Evolutionary conservation across 768 basidiomycete species (phyloP).

Genomic region (Pleurotus tuber-regium): DNA sequence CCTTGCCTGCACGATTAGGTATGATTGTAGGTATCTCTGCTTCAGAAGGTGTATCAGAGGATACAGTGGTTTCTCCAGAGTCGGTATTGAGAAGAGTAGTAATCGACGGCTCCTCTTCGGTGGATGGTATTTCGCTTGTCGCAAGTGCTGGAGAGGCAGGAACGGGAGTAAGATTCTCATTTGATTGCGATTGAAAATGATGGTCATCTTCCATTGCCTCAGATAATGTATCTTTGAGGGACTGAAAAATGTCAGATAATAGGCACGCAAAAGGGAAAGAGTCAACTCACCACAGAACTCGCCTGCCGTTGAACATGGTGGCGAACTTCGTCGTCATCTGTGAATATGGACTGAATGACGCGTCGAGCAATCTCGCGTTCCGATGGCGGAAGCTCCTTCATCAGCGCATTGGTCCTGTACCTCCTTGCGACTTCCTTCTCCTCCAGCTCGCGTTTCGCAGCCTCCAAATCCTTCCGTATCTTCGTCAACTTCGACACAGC

Average conservation of each 20-base stretch:
- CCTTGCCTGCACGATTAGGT: slow-evolving; percentile 18
- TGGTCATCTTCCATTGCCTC: slow-evolving; percentile 54
- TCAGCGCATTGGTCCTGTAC: slow-evolving; percentile 49
- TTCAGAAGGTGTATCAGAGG: not conserved
- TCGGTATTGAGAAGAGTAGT: not conserved
- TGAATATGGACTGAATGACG: slow-evolving; percentile 66
- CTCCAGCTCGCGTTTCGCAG: slow-evolving; percentile 44
- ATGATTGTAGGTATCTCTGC: not conserved
- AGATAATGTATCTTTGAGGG: slow-evolving; percentile 49
- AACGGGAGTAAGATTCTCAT: slow-evolving; percentile 31
- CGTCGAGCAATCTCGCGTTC: slow-evolving; percentile 69
- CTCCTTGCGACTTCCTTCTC: slow-evolving; percentile 60
- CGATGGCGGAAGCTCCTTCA: slow-evolving; percentile 55
- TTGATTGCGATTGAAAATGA: slow-evolving; percentile 31
- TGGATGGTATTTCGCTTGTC: not conserved
- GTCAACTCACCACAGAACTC: slow-evolving; percentile 53
- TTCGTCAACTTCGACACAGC: slow-evolving; percentile 59
- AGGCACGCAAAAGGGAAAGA: not conserved
- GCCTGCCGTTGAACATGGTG: slow-evolving; percentile 54
- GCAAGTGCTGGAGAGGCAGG: slow-evolving; percentile 14
- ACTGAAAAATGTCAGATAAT: slow-evolving; percentile 28
- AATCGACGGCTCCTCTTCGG: not conserved
- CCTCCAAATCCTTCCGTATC: slow-evolving; percentile 63
- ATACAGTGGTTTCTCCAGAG: not conserved
- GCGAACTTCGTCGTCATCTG: slow-evolving; percentile 42